phyloP scores from a whole-genome alignment of 257 asterid genomes.

The Solanum pimpinellifolium region DNA sequence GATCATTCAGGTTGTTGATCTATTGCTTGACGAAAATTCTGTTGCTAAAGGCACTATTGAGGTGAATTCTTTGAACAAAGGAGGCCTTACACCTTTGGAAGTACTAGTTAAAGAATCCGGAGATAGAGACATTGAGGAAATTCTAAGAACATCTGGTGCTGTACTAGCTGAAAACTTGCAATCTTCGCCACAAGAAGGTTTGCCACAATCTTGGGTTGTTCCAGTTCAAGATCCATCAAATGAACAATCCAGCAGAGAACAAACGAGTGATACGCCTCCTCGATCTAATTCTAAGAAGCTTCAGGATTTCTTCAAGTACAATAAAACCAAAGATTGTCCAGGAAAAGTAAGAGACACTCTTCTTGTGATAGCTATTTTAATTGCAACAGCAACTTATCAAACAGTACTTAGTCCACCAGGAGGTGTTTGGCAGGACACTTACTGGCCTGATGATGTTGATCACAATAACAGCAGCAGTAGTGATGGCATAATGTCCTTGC shows the following conservation, averaged over 20 bases:
- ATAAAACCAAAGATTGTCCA: slow-evolving; percentile 23
- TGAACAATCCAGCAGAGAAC: neutral
- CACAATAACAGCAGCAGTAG: neutral
- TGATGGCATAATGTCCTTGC: neutral
- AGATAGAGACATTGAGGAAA: slow-evolving; percentile 12
- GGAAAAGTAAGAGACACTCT: slow-evolving; percentile 28
- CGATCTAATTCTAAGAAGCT: neutral
- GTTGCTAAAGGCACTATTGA: slow-evolving; percentile 12
- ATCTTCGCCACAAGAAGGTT: neutral
- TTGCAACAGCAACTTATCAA: slow-evolving; percentile 42
- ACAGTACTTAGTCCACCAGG: slow-evolving; percentile 57
- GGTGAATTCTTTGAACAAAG: slow-evolving; percentile 30
- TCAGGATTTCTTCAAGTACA: slow-evolving; percentile 21
- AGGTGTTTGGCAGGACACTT: slow-evolving; percentile 48
- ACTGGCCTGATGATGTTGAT: neutral
- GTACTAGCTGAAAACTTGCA: neutral
- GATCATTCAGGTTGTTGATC: slow-evolving; percentile 21
- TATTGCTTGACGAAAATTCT: slow-evolving; percentile 17
- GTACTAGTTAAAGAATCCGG: slow-evolving; percentile 5
- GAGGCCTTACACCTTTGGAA: slow-evolving; percentile 37
- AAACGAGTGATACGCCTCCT: neutral
- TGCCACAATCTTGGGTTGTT: neutral
- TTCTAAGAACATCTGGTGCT: slow-evolving; percentile 6
- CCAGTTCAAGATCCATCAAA: neutral
- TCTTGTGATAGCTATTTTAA: slow-evolving; percentile 32